phyloP scores from a whole-genome alignment of 306 rosid species.

The Medicago ruthenica region DNA sequence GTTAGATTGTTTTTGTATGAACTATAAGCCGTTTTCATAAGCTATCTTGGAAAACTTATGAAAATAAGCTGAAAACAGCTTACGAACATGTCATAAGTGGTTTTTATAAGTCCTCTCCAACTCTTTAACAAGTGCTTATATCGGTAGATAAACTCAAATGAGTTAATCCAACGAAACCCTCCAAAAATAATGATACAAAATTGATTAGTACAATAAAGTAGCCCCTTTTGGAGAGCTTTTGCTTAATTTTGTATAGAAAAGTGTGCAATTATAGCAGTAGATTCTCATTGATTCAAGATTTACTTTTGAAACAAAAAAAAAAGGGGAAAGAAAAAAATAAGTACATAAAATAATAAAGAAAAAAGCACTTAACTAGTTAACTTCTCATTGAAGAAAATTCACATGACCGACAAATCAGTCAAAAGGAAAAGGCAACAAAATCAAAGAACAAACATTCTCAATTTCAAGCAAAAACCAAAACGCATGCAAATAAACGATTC shows the following conservation, averaged over 20 bases:
- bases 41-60: no score
- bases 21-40: no score
- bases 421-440: conserved; percentile 24
- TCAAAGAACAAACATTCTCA: conserved; percentile 43
- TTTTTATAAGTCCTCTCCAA: no score
- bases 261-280: conserved; percentile 12
- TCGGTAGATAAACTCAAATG: no score
- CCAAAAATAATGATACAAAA: neutral
- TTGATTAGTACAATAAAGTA: neutral
- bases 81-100: no score
- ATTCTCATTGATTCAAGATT: conserved; percentile 25
- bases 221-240: neutral
- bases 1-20: no score
- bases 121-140: no score
- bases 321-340: neutral
- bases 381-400: conserved; percentile 42
- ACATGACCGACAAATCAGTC: conserved; percentile 38
- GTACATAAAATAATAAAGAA: neutral
- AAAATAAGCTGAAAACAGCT: no score
- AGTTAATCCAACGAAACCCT: no score
- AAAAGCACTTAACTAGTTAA: conserved; percentile 28
- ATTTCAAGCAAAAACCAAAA: conserved; percentile 33
- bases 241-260: neutral
- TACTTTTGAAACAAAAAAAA: neutral
- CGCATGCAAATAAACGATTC: neutral